Evolutionary conservation across 768 basidiomycete species (phyloP).

Genomic region (Pleurotus cornucopiae): DNA sequence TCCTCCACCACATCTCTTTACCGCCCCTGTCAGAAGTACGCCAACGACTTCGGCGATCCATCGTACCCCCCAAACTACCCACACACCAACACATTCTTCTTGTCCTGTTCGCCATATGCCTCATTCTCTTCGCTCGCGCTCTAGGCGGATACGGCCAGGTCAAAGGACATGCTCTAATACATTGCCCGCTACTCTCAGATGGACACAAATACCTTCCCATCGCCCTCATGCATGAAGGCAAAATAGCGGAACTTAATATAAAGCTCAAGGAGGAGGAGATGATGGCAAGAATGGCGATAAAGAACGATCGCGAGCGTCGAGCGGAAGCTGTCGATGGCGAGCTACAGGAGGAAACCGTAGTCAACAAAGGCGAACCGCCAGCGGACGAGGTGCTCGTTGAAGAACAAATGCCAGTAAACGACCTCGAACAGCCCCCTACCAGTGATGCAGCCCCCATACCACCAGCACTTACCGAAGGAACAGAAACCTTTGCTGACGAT

Average conservation of each 20-base stretch:
- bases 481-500: no score
- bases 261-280: not conserved
- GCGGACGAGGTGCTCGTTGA: no score
- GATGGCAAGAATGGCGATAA: not conserved
- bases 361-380: no score
- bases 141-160: not conserved
- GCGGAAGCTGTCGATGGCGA: no score
- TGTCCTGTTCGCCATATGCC: not conserved
- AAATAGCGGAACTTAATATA: not conserved
- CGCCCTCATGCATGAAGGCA: conserved; percentile 3
- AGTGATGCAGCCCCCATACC: no score
- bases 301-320: no score
- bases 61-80: not conserved
- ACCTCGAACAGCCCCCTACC: no score
- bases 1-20: no score
- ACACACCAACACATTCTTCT: not conserved
- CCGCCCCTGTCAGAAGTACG: not conserved
- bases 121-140: not conserved
- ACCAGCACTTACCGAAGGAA: no score
- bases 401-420: no score
- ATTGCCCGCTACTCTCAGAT: not conserved
- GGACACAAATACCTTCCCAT: conserved; percentile 1
- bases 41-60: not conserved
- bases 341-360: no score
- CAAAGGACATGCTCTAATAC: not conserved